Base-by-base conservation (phyloP, 1,284 basidiomycete species). In the Pyrrhoderma lamaoense region DNA sequence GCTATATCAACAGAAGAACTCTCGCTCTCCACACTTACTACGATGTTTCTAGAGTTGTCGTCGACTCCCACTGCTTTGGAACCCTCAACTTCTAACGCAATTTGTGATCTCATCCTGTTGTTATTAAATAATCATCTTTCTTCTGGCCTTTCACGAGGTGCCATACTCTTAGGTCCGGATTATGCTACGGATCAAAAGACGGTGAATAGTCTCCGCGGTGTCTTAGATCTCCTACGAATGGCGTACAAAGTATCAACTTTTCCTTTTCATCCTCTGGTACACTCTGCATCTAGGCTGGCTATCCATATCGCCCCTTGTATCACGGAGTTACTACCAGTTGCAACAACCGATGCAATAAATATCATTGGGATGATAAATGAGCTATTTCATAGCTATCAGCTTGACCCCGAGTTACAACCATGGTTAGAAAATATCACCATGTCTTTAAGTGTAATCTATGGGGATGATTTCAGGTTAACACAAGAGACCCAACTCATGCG, bases 401-500 rank as follows among this genome's bases (percentile, higher is more conserved):
- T 85, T 48, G 64, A 72, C 18, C 64, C 66, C 5, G 71, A 73
- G 40, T 69, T 82, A 27, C 71, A 77, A 54, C 73, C 76, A 50
- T 72, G 74, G 25, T 63, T 89, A 23, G 83, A 86, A 56, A 68
- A 69, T 11, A 80, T 85, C 54, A 70, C 71, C 1, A 59, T 85
- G 45, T 76, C 78, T 8, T 63, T 88, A 43, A 77, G 73, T 55
- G 66, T 82, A 53, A 59, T 81, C 21, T 70, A 83, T 25, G 80
- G 78, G 36, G 83, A 86, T 58, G 80, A 85, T 56, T 75, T 74
- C n/a, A 85, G 82, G 61, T 73, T 73, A 47, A 73, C 76, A 18
- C 69, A 73, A 55, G 82, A 85, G 63, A 76, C 79, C 13, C 82
- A 85, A 57, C 73, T 84, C 65, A 77, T 84, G 68, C 81, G 85